phyloP scores from a whole-genome alignment of 2,329 filamentous ascomycete species.

The Neocucurbitaria cava region DNA sequence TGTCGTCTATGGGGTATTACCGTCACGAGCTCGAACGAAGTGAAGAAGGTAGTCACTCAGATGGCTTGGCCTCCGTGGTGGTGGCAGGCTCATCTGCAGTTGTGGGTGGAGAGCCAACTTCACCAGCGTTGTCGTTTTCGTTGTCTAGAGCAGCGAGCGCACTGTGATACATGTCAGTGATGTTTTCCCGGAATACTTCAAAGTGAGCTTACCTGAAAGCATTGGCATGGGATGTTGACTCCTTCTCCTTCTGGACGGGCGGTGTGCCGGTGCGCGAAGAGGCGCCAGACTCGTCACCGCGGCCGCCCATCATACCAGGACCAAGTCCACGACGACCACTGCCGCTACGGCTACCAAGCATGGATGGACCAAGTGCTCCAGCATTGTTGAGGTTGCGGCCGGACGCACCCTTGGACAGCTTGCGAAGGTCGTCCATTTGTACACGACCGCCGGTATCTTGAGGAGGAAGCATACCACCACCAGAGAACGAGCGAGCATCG shows the following conservation, averaged over 20 bases:
- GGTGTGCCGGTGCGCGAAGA: slow-evolving; percentile 92
- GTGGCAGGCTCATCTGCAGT: slow-evolving; percentile 52
- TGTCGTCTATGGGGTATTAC: slow-evolving; percentile 46
- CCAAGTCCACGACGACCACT: slow-evolving; percentile 81
- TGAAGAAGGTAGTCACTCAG: slow-evolving; percentile 47
- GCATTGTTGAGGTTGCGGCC: slow-evolving; percentile 64
- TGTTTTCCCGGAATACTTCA: not conserved
- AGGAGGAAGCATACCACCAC: slow-evolving; percentile 72
- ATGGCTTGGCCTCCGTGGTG: slow-evolving; percentile 41
- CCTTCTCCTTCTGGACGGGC: slow-evolving; percentile 68
- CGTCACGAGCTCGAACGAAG: slow-evolving; percentile 43
- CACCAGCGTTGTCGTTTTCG: slow-evolving; percentile 65
- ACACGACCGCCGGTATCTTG: slow-evolving; percentile 79
- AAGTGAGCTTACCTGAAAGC: slow-evolving; percentile 82
- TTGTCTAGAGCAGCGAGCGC: slow-evolving; percentile 63
- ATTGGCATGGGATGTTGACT: slow-evolving; percentile 76
- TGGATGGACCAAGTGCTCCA: slow-evolving; percentile 76
- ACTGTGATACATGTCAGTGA: slow-evolving; percentile 46
- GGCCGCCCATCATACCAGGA: slow-evolving; percentile 71
- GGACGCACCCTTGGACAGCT: slow-evolving; percentile 69
- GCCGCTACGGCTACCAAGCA: slow-evolving; percentile 87
- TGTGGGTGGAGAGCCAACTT: slow-evolving; percentile 70
- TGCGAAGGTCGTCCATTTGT: slow-evolving; percentile 87
- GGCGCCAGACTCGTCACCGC: slow-evolving; percentile 82
- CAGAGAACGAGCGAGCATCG: slow-evolving; percentile 84